These are phyloP conservation scores for Alternaria panax DNA, from an alignment of 2,329 filamentous ascomycete genomes.

Conservation along the genomic window DNA sequence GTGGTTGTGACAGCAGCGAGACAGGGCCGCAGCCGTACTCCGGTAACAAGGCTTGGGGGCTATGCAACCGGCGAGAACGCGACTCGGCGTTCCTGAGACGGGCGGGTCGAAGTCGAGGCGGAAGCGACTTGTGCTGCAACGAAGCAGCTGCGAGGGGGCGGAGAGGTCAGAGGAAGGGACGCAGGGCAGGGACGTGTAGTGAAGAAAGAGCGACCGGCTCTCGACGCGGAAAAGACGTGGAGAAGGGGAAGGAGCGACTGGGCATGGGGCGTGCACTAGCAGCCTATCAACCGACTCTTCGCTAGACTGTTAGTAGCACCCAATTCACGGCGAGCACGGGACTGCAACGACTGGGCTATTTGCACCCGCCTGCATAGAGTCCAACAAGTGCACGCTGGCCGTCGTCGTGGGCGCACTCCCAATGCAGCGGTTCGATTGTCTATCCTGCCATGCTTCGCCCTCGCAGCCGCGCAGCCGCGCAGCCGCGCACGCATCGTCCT, in stretches of 20 bases:
- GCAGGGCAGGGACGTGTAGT: constrained; percentile 21
- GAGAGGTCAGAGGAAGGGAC: constrained; percentile 32
- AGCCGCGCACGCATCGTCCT: background rate
- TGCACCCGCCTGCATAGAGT: constrained; percentile 9
- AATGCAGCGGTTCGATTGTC: background rate
- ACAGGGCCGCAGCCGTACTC: constrained; percentile 34
- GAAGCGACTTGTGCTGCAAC: constrained; percentile 28
- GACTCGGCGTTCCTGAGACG: constrained; percentile 19
- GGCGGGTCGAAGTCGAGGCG: constrained; percentile 15
- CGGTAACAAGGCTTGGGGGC: constrained; percentile 20
- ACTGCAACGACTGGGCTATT: constrained; percentile 14
- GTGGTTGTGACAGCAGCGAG: constrained; percentile 22
- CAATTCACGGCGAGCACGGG: constrained; percentile 16
- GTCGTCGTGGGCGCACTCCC: background rate
- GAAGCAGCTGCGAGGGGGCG: constrained; percentile 28
- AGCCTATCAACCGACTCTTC: constrained; percentile 5
- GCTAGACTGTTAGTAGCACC: constrained; percentile 7
- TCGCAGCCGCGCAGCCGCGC: background rate
- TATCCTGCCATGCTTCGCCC: background rate
- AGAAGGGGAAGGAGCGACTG: constrained; percentile 32
- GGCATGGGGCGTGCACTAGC: constrained; percentile 19
- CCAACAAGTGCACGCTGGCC: constrained; percentile 1
- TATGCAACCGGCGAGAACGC: constrained; percentile 25
- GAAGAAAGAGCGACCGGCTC: constrained; percentile 34
- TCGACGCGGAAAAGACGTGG: constrained; percentile 35